Percentiles rank a stretch among this genome's conserved stretches.
phyloP scores from a whole-genome alignment of 495 filamentous ascomycete genomes.

The Cudoniella acicularis region DNA sequence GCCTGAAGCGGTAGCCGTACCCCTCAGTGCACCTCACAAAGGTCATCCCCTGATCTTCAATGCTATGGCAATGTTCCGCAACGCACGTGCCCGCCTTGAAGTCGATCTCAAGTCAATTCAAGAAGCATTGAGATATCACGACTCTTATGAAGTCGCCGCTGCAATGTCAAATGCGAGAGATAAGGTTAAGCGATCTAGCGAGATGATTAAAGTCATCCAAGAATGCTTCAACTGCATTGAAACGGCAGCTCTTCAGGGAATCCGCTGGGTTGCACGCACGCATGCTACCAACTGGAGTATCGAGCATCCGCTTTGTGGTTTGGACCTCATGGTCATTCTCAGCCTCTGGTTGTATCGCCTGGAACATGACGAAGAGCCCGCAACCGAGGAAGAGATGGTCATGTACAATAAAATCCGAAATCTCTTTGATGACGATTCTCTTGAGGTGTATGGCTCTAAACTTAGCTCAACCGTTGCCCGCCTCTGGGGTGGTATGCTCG shows the following conservation, averaged over 20 bases:
- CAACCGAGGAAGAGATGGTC: conserved; percentile 81
- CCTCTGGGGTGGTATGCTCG: conserved; percentile 96
- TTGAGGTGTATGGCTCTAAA: conserved; percentile 72
- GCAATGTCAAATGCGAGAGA: conserved; percentile 94
- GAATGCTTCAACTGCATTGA: conserved; percentile 98
- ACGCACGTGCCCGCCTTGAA: conserved; percentile 86
- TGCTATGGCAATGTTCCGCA: conserved; percentile 95
- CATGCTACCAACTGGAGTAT: conserved; percentile 99
- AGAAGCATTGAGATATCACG: conserved; percentile 94
- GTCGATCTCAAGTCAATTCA: conserved; percentile 95
- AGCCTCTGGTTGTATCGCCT: conserved; percentile 97
- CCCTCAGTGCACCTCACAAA: conserved; percentile 91
- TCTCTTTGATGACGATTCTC: conserved; percentile 85
- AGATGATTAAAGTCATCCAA: conserved; percentile 98
- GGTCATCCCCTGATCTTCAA: conserved; percentile 99
- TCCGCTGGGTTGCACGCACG: conserved; percentile 96
- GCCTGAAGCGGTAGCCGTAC: conserved; percentile 84
- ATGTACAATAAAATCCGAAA: conserved; percentile 95
- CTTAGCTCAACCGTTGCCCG: conserved; percentile 90
- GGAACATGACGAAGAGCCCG: conserved; percentile 96
- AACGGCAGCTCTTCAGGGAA: conserved; percentile 88
- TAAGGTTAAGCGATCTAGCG: conserved; percentile 87
- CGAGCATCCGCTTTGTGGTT: conserved; percentile 92
- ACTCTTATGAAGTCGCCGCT: conserved; percentile 91
- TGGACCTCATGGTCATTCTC: conserved; percentile 98